phyloP scores from a whole-genome alignment of 2,329 filamentous ascomycete species.

The Venturia effusa region DNA sequence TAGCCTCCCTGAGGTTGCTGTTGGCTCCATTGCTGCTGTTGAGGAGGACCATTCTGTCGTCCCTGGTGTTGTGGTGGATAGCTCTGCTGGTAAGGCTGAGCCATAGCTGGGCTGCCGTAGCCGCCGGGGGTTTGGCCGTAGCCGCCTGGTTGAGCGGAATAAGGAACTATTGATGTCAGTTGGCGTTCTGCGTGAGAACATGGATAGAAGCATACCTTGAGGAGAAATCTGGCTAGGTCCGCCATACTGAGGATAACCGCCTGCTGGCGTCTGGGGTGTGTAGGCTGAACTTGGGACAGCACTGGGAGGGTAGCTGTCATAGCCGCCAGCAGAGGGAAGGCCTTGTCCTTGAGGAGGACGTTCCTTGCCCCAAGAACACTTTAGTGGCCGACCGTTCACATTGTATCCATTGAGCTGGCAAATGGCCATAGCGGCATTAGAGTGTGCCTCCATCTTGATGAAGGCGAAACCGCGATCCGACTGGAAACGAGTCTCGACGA shows the following conservation, averaged over 20 bases:
- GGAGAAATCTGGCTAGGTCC: conserved; percentile 57
- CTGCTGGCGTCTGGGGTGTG: conserved; percentile 64
- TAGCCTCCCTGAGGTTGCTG: conserved; percentile 25
- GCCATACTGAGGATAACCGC: conserved; percentile 76
- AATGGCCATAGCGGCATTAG: conserved; percentile 96
- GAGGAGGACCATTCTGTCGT: conserved; percentile 45
- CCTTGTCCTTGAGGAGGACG: conserved; percentile 56
- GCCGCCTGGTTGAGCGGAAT: conserved; percentile 47
- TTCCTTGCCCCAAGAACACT: conserved; percentile 99
- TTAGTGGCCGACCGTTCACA: conserved; percentile 89
- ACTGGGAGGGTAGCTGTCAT: conserved; percentile 73
- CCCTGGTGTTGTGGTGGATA: conserved; percentile 66
- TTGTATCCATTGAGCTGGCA: conserved; percentile 88
- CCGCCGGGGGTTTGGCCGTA: conserved; percentile 43
- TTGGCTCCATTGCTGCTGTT: conserved; percentile 40
- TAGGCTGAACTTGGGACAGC: conserved; percentile 63
- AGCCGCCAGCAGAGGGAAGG: conserved; percentile 8
- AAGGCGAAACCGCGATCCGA: conserved; percentile 96
- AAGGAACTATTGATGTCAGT: conserved; percentile 34
- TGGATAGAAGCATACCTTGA: conserved; percentile 36
- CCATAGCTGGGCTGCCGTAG: conserved; percentile 53
- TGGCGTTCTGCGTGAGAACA: conserved; percentile 22
- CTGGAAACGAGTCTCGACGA: conserved; percentile 95
- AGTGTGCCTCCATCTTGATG: conserved; percentile 98
- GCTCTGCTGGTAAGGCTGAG: conserved; percentile 35